phyloP scores from a whole-genome alignment of 306 rosid genomes.

The Cucumis hystrix region DNA sequence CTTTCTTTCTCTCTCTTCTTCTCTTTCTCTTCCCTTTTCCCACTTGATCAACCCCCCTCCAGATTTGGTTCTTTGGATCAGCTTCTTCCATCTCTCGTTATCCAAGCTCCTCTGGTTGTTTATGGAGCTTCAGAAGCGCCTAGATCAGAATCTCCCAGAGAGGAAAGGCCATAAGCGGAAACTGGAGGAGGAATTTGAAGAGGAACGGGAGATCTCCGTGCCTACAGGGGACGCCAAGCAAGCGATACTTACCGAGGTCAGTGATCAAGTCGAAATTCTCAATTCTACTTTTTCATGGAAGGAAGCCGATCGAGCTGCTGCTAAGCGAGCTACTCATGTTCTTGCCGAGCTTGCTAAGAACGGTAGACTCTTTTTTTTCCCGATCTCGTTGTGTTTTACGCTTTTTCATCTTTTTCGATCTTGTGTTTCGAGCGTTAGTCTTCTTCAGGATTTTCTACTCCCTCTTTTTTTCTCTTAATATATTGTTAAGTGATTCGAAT shows the following conservation, averaged over 20 bases:
- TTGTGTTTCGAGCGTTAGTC: constrained; percentile 6
- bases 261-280: constrained; percentile 53
- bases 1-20: neutral
- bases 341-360: constrained; percentile 97
- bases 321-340: constrained; percentile 92
- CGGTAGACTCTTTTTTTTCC: constrained; percentile 24
- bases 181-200: constrained; percentile 60
- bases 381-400: constrained; percentile 22
- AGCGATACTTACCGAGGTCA: constrained; percentile 46
- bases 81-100: constrained; percentile 11
- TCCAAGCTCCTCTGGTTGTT: constrained; percentile 16
- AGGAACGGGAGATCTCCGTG: constrained; percentile 47
- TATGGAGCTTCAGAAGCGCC: constrained; percentile 69
- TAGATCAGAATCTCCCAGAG: constrained; percentile 53
- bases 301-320: constrained; percentile 75
- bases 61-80: constrained; percentile 4
- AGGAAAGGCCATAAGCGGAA: constrained; percentile 92
- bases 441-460: neutral
- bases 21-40: neutral
- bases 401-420: neutral
- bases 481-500: neutral
- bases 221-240: constrained; percentile 55
- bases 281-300: constrained; percentile 63
- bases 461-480: neutral
- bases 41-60: constrained; percentile 8